These are phyloP conservation scores for Diaporthe australafricana DNA, from an alignment of 2,329 filamentous ascomycete species.

Conservation along the genomic window DNA sequence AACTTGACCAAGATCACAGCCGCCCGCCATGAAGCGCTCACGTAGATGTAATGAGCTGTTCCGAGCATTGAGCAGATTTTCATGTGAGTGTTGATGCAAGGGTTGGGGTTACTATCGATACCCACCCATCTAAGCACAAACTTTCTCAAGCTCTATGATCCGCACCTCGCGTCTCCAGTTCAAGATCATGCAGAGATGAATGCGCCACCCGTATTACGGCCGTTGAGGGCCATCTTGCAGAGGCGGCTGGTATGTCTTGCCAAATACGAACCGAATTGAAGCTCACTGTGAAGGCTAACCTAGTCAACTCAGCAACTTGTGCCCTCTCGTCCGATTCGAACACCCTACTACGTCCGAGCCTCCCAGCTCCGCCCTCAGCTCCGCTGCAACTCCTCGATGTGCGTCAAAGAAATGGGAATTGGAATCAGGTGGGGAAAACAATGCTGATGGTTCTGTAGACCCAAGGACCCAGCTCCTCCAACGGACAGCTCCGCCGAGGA, in stretches of 20 bases:
- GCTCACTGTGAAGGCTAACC: conserved; percentile 27
- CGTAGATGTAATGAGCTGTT: not conserved
- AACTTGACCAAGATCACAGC: not conserved
- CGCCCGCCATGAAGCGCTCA: not conserved
- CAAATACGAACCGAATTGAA: not conserved
- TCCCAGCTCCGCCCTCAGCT: conserved; percentile 32
- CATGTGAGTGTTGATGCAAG: not conserved
- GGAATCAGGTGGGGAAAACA: not conserved
- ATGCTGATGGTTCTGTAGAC: conserved; percentile 14
- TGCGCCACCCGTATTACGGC: conserved; percentile 50
- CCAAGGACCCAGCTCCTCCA: conserved; percentile 28
- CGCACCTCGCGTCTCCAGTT: conserved; percentile 22
- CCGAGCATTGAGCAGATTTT: not conserved
- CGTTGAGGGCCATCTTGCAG: conserved; percentile 46
- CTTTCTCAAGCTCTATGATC: conserved; percentile 33
- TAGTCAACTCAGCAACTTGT: conserved; percentile 40
- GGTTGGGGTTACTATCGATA: conserved; percentile 35
- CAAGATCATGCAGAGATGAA: conserved; percentile 46
- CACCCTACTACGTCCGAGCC: conserved; percentile 31
- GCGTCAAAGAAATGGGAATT: not conserved
- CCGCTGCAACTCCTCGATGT: conserved; percentile 36
- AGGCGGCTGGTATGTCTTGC: conserved; percentile 43
- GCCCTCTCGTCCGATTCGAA: conserved; percentile 33
- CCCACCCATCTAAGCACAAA: conserved; percentile 24
- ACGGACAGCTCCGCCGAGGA: conserved; percentile 20